These are phyloP conservation scores for Glutinoglossum americanum DNA, from an alignment of 495 filamentous ascomycete genomes.

Conservation along the genomic window DNA sequence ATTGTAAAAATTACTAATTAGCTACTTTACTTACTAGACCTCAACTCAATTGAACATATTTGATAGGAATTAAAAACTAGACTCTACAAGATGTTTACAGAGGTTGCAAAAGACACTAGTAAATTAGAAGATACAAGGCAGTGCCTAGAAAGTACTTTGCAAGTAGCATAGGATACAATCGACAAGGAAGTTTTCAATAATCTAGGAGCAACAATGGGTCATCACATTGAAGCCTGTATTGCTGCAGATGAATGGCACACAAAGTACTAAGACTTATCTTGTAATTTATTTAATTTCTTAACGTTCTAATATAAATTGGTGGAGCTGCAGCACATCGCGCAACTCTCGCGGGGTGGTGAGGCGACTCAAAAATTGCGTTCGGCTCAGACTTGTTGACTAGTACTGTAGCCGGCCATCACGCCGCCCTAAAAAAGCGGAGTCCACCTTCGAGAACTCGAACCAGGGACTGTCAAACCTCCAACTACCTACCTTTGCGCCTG, in stretches of 20 bases:
- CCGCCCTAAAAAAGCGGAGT: too few species aligned
- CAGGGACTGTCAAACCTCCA: too few species aligned
- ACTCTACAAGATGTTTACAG: not conserved
- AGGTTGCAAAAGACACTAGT: not conserved
- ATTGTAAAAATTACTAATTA: not conserved
- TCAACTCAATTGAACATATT: not conserved
- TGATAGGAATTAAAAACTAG: not conserved
- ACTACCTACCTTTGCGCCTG: too few species aligned
- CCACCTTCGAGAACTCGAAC: too few species aligned
- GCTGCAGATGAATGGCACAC: not conserved
- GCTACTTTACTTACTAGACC: not conserved
- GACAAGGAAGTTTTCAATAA: not conserved
- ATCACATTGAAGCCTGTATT: not conserved
- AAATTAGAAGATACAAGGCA: not conserved
- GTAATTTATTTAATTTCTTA: not conserved
- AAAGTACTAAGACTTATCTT: not conserved
- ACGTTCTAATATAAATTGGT: not conserved
- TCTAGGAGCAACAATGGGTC: not conserved
- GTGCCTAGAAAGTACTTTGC: not conserved
- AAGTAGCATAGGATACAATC: not conserved
- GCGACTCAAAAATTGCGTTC: not conserved
- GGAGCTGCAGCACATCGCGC: not conserved
- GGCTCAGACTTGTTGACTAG: not conserved
- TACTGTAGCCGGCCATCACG: too few species aligned
- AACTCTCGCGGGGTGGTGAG: not conserved